A percentile compares a stretch with the other conserved stretches of the same genome.
Conservation (phyloP, 2,329 filamentous ascomycete genomes). For the Xylariaceae sp. region DNA sequence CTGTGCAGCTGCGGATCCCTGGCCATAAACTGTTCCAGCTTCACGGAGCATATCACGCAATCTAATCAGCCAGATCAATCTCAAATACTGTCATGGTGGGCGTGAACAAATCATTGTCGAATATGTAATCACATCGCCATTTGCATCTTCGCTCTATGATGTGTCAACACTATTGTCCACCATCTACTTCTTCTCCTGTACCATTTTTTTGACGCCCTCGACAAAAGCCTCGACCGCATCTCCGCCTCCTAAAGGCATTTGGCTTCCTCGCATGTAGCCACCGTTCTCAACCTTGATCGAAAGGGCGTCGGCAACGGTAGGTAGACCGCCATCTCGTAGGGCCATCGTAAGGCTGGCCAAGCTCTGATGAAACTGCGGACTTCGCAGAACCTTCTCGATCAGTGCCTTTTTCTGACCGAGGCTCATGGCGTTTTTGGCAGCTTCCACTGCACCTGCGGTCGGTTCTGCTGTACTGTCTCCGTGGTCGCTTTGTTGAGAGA, state of each 20-base stretch:
- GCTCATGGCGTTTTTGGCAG: slow-evolving; percentile 75
- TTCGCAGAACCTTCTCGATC: slow-evolving; percentile 80
- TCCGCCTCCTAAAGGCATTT: slow-evolving; percentile 84
- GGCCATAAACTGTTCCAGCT: not conserved
- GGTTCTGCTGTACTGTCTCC: slow-evolving; percentile 68
- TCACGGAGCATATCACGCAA: not conserved
- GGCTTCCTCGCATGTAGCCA: slow-evolving; percentile 78
- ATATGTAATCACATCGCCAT: not conserved
- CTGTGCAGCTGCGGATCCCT: not conserved
- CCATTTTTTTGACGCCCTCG: slow-evolving; percentile 81
- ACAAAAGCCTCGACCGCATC: slow-evolving; percentile 92
- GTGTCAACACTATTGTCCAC: not conserved
- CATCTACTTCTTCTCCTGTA: slow-evolving; percentile 61
- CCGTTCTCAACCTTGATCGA: slow-evolving; percentile 81
- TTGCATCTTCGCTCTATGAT: not conserved
- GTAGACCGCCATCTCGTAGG: slow-evolving; percentile 86
- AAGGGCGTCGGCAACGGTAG: slow-evolving; percentile 86
- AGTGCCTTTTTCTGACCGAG: slow-evolving; percentile 79
- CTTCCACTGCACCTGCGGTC: slow-evolving; percentile 69
- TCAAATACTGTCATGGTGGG: not conserved
- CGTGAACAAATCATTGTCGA: not conserved
- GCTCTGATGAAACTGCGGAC: slow-evolving; percentile 90
- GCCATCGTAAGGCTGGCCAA: slow-evolving; percentile 85
- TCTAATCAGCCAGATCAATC: not conserved
- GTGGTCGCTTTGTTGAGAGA: slow-evolving; percentile 71